Base-by-base conservation (phyloP, 495 filamentous ascomycete genomes). In the Bryoglossum gracile region DNA sequence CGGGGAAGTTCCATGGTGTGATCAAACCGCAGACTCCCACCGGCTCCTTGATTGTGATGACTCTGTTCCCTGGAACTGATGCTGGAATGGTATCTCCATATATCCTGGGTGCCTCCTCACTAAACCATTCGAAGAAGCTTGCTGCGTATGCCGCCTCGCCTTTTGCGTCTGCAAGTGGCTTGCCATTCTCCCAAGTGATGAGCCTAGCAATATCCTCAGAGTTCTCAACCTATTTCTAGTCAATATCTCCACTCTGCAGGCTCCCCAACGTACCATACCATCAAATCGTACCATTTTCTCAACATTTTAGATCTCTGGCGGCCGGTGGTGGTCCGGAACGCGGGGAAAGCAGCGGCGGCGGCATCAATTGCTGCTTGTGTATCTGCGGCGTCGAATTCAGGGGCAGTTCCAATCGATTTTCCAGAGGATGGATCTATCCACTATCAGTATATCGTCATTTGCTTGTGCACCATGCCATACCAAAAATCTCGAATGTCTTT, bases 1-100 rank as follows among this genome's bases (percentile, higher is more conserved):
- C 83, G 2, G 89, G 89, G 66, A 94, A 95, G 68, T 95, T 95
- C 89, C 89, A 95, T 36, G 92, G 92, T 17, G 92, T 96, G 62
- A 98, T 95, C 25, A 98, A 70, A 10, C 89, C 91, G 58, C 87
- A 94, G 10, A 98, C 91, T 53, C 92, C 92, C 37, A 97, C 80
- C 4, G 92, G 91, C 66, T 96, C 81, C 64, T 86, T 87, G 18
- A 86, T 62, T 0, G 86, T 91, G 23, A 86, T 74, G 2, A 90
- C 73, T n/a, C 87, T 74, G 68, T 89, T 90, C 0, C 77, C 81
- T 0, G 81, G 65, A 4, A 83, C 65, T 8, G 78, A 75, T 17
- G 83, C 71, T 8, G 83, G 79, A 51, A 95, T 94, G 17, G 84
- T 87, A 57, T 84, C 81, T 34, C 86, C 85, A 57, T 87, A 87